phyloP scores from a whole-genome alignment of 495 filamentous ascomycete species.

The Xylona heveae region DNA sequence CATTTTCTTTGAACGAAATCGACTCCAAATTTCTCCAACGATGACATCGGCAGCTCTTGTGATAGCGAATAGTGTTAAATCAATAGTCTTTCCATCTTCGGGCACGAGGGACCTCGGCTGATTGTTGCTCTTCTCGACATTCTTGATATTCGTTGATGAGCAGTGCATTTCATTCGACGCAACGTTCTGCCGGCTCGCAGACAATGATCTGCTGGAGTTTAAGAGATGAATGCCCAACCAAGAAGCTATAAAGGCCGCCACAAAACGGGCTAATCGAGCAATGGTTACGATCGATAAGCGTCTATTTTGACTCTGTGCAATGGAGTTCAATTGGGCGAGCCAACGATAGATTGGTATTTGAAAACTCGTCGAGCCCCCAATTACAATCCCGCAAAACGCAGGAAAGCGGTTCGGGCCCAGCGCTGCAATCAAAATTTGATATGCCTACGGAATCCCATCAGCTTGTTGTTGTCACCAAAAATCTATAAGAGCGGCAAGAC shows the following conservation, averaged over 20 bases:
- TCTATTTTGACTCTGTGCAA: neutral
- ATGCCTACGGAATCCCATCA: constrained; percentile 13
- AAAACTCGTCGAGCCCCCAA: constrained; percentile 60
- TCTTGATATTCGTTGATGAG: constrained; percentile 1
- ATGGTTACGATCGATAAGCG: neutral
- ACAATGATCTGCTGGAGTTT: constrained; percentile 13
- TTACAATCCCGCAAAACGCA: constrained; percentile 55
- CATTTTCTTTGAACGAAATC: constrained; percentile 16
- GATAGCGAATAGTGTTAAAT: constrained; percentile 65
- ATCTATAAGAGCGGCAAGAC: too few relatives aligned
- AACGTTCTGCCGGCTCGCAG: neutral
- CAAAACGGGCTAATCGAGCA: constrained; percentile 10
- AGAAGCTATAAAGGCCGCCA: constrained; percentile 22
- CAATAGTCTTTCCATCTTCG: constrained; percentile 61
- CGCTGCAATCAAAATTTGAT: constrained; percentile 16
- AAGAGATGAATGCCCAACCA: constrained; percentile 26
- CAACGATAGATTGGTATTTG: constrained; percentile 20
- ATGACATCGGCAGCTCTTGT: constrained; percentile 57
- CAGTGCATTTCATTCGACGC: neutral
- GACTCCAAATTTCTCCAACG: constrained; percentile 42
- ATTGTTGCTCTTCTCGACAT: constrained; percentile 7
- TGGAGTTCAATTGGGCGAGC: constrained; percentile 2
- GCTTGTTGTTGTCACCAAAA: constrained; percentile 1
- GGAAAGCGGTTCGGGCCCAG: constrained; percentile 39
- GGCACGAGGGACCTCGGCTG: constrained; percentile 13